A percentile compares a stretch with the other conserved stretches of the same genome.
These are phyloP conservation scores for Populus tomentosa DNA, from an alignment of 441 rosid species.

Conservation along the genomic window DNA sequence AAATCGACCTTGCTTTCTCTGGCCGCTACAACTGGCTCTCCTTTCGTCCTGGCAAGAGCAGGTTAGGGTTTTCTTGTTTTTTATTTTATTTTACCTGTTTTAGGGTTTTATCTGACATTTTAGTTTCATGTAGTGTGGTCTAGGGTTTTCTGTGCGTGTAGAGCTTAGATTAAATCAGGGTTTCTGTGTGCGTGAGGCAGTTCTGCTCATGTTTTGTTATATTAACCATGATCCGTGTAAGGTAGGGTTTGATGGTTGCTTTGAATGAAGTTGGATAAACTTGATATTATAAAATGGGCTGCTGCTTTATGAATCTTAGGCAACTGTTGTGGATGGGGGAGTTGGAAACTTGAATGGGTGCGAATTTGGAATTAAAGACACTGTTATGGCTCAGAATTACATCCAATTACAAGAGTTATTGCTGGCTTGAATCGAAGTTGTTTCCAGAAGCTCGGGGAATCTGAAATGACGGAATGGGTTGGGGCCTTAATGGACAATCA, in stretches of 20 bases:
- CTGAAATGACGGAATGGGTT: background rate
- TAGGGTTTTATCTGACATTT: background rate
- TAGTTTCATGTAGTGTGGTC: background rate
- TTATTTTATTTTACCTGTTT: background rate
- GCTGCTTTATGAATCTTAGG: background rate
- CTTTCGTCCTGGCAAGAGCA: conserved; percentile 44
- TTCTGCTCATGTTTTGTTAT: too few species aligned
- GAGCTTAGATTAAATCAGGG: background rate
- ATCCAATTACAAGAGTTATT: background rate
- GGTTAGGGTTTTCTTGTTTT: conserved; percentile 32
- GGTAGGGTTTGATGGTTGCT: background rate
- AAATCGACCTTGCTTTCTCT: conserved; percentile 45
- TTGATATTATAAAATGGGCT: background rate
- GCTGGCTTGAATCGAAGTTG: background rate
- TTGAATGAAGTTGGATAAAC: too few species aligned
- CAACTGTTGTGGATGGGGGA: background rate
- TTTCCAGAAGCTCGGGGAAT: background rate
- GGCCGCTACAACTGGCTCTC: conserved; percentile 63
- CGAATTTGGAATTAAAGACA: background rate
- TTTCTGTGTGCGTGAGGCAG: background rate
- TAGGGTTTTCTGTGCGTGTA: background rate
- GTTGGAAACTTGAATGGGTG: background rate
- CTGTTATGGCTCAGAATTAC: background rate
- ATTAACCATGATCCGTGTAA: too few species aligned
- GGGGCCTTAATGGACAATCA: background rate